Percentiles rank a stretch among this genome's conserved stretches.
Conservation (phyloP, 1,284 basidiomycete genomes). For the Hemileia vastatrix region DNA sequence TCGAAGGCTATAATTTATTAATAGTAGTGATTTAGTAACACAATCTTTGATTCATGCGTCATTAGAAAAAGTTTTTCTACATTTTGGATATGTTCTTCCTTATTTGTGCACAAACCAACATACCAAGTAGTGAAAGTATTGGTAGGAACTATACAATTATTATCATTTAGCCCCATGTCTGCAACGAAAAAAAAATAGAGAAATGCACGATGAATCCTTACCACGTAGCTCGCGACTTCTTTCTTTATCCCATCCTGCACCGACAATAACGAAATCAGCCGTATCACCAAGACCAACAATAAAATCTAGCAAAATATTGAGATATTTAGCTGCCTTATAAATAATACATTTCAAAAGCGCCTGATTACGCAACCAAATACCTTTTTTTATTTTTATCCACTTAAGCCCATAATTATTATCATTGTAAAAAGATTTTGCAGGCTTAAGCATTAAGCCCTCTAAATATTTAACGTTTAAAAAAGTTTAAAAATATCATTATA, state of each 20-base stretch:
- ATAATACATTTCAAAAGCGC: neutral
- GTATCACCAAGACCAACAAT: constrained; percentile 72
- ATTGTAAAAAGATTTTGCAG: constrained; percentile 57
- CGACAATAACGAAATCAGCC: constrained; percentile 64
- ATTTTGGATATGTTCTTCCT: constrained; percentile 39
- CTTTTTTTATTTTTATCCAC: constrained; percentile 64
- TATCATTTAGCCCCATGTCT: neutral
- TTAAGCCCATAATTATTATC: constrained; percentile 50
- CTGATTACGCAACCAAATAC: neutral
- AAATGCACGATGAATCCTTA: constrained; percentile 39
- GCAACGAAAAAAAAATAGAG: neutral
- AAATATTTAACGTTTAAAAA: neutral
- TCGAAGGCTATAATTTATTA: too few relatives aligned
- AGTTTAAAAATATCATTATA: neutral
- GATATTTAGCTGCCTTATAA: neutral
- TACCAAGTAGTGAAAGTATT: constrained; percentile 67
- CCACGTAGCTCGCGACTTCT: constrained; percentile 65
- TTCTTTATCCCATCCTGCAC: constrained; percentile 65
- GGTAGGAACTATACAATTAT: constrained; percentile 55
- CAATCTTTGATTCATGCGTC: too few relatives aligned
- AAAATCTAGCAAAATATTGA: constrained; percentile 60
- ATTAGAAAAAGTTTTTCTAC: too few relatives aligned
- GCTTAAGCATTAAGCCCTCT: constrained; percentile 67
- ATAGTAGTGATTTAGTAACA: too few relatives aligned
- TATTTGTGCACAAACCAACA: constrained; percentile 51